Base-by-base conservation (phyloP, 2,329 filamentous ascomycete genomes). In the Blumeriella jaapii region DNA sequence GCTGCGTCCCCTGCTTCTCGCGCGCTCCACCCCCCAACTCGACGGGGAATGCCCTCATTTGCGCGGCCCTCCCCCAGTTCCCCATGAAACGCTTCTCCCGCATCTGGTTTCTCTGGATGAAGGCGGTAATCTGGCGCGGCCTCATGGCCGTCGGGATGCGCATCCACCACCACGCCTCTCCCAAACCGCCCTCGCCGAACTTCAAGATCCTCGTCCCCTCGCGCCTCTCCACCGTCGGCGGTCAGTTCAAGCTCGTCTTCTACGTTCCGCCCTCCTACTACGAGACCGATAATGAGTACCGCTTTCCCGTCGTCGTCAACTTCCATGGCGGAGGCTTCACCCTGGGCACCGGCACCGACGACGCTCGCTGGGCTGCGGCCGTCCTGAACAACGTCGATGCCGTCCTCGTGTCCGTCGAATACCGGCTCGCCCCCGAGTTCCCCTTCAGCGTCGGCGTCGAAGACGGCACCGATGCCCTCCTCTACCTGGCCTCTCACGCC, bases 291-390 rank as follows among this genome's bases (percentile, higher is more conserved):
- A 38, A 50, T 12, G 24, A 23, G 6, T 41, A 44, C 23, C 48
- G 40, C n/a, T 62, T 49, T 32, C 65, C 74, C 0, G 69, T 69
- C 12, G 62, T 81, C 17, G 63, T 81, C 46, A 77, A 78, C 52
- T 77, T 76, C 48, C 77, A 82, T 49, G 76, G 76, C 16, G 77
- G 77, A 14, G 77, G 77, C 4, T 80, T 78, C 57, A 71, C 74
- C 5, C 57, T 79, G 19, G 77, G 77, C 9, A 64, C 65, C 29
- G 72, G 68, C 3, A 75, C 70, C 3, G 71, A 80, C 51, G 76
- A 80, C 49, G 68, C 71, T 10, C 64, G 73, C 26, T 79, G 74
- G 62, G 71, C 68, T 5, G 61, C 66, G 3, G 59, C 64, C 22
- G 66, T 76, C 3, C 57, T 69, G 24, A 57, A 67, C 16, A 59